Evolutionary conservation across 495 filamentous ascomycete genomes (phyloP).

Genomic region (Aspergillus ostianus): DNA sequence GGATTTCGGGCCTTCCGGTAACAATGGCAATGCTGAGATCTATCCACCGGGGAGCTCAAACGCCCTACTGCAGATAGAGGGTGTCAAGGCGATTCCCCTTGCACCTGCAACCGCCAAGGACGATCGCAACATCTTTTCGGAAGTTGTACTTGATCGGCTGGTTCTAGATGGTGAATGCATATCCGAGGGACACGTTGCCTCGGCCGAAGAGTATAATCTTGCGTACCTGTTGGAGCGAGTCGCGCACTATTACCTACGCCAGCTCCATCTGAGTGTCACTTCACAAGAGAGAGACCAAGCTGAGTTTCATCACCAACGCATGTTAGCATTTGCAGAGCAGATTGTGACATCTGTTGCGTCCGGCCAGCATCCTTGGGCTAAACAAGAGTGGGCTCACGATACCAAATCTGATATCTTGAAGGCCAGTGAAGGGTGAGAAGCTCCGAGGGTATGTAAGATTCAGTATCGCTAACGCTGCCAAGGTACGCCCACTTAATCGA

Average conservation of each 20-base stretch:
- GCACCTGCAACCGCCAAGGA: neutral
- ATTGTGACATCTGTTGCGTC: neutral
- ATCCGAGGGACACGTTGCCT: neutral
- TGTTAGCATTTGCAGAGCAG: neutral
- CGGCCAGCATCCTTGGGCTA: neutral
- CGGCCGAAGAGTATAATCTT: neutral
- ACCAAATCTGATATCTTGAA: neutral
- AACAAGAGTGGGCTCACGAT: neutral
- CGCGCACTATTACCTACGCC: neutral
- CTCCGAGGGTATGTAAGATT: neutral
- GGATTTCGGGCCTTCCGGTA: neutral
- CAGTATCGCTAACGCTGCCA: neutral
- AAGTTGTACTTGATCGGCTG: neutral
- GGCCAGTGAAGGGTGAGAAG: neutral
- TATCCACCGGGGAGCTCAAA: neutral
- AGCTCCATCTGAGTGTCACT: neutral
- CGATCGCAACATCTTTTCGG: neutral
- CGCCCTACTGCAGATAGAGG: neutral
- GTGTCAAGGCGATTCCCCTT: neutral
- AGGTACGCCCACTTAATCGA: slow-evolving; percentile 19
- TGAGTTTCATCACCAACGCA: neutral
- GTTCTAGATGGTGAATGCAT: neutral
- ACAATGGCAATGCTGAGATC: neutral
- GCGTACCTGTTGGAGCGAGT: neutral
- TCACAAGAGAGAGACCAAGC: neutral